Evolutionary conservation across 2,329 filamentous ascomycete species (phyloP).

Genomic region (Neocatenulostroma microsporum): DNA sequence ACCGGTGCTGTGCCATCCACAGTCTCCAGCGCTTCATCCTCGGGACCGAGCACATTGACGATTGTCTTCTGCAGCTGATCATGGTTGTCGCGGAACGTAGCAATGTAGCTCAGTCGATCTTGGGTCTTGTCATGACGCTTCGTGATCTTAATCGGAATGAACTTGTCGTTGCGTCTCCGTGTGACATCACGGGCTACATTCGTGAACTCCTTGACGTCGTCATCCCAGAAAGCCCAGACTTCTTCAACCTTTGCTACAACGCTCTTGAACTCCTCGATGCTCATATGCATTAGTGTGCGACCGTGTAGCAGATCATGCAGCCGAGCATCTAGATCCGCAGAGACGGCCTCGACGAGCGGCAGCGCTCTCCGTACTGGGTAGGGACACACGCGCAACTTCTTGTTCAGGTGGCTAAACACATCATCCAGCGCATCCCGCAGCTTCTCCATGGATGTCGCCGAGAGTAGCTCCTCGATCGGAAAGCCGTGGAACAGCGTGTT

Average conservation of each 20-base stretch:
- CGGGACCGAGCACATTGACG: slow-evolving; percentile 82
- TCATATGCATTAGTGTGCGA: slow-evolving; percentile 80
- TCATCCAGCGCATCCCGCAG: slow-evolving; percentile 79
- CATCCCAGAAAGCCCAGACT: slow-evolving; percentile 91
- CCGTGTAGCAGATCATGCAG: slow-evolving; percentile 81
- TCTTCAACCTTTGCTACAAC: slow-evolving; percentile 76
- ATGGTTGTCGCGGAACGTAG: slow-evolving; percentile 91
- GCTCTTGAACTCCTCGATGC: slow-evolving; percentile 80
- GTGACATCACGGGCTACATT: slow-evolving; percentile 95
- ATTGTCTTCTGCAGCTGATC: slow-evolving; percentile 97
- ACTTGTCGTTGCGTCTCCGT: slow-evolving; percentile 88
- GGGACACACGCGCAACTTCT: slow-evolving; percentile 91
- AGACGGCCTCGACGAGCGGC: slow-evolving; percentile 94
- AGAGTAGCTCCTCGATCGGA: slow-evolving; percentile 86
- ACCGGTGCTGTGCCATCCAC: slow-evolving; percentile 54
- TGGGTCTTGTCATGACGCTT: slow-evolving; percentile 84
- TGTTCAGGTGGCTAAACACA: slow-evolving; percentile 93
- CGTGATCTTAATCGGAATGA: slow-evolving; percentile 94
- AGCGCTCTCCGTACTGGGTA: slow-evolving; percentile 90
- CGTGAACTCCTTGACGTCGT: slow-evolving; percentile 94
- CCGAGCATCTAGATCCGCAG: slow-evolving; percentile 78
- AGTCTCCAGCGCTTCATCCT: slow-evolving; percentile 44
- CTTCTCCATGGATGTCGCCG: slow-evolving; percentile 80
- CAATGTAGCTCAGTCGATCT: slow-evolving; percentile 84
- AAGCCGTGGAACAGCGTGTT: slow-evolving; percentile 99